Base-by-base conservation (phyloP, 1,139 yeast species). In the Yamadazyma friedrichii region DNA sequence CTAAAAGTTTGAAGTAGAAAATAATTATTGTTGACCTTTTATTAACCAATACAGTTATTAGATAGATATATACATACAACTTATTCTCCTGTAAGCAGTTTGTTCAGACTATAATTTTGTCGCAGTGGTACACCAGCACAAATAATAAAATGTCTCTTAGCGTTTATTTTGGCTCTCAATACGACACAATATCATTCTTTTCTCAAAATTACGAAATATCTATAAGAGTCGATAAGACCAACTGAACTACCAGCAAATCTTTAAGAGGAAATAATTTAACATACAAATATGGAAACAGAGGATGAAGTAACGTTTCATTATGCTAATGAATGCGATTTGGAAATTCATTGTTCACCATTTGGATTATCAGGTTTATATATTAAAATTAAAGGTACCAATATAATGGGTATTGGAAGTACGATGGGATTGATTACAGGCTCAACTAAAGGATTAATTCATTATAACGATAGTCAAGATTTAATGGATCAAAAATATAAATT, bases 391-490 rank as follows among this genome's bases (percentile, higher is more conserved):
- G 80, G 76, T 5, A 71, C 79, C 3, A 70, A 73, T 39, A 63
- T 75, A 10, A 73, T 76, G 63, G 82, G 82, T 0, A 73, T 78
- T 6, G 84, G 84, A 1, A 70, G 79, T 6, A 76, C 82, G 15
- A 76, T 78, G 80, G 82, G 82, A 4, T 62, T 78, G 35, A 67
- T 77, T 17, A 74, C 81, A 0, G 83, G 83, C 1, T 62, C 72
- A 10, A 71, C 80, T 24, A 65, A 63, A 36, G 84, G 83, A 1
- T 59, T 61, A 40, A 64, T 78, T 12, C 78, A 76, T 52, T 78
- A 75, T 53, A 77, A 78, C 50, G 72, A 74, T 42, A 56, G 71
- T 39, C 69, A 67, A 34, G 82, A 77, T 49, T 61, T 78, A 40
- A 54, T 64, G 35, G 70, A 73, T 49, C 71, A 70, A 44, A 76